Evolutionary conservation across 2,329 filamentous ascomycete genomes (phyloP).

Genomic region (Zarea fungicola): DNA sequence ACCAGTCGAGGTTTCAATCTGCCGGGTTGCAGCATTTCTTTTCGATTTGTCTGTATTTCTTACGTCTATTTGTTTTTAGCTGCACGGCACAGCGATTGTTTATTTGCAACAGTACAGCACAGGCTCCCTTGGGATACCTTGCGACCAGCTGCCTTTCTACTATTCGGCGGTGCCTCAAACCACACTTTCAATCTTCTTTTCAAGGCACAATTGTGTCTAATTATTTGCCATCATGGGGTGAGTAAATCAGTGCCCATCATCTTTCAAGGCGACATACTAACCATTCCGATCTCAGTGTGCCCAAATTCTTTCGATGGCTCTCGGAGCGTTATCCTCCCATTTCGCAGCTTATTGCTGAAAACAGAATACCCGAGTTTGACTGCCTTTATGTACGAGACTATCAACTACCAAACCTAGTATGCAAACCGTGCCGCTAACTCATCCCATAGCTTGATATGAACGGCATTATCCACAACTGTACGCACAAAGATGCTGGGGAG

Average conservation of each 20-base stretch:
- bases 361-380: conserved; percentile 98
- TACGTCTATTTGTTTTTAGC: background rate
- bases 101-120: background rate
- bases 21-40: background rate
- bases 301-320: conserved; percentile 98
- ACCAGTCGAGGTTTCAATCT: background rate
- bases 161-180: background rate
- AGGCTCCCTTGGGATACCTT: background rate
- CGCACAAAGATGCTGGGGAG: conserved; percentile 85
- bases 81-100: background rate
- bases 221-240: conserved; percentile 10
- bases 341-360: conserved; percentile 96
- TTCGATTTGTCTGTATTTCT: background rate
- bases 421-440: conserved; percentile 28
- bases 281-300: conserved; percentile 48
- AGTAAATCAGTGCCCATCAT: background rate
- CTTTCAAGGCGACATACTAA: background rate
- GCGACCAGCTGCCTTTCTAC: background rate
- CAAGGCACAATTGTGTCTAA: background rate
- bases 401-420: conserved; percentile 15
- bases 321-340: conserved; percentile 98
- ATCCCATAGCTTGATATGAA: conserved; percentile 79
- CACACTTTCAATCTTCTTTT: background rate
- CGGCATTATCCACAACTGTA: conserved; percentile 99
- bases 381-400: conserved; percentile 69